A percentile compares a stretch with the other conserved stretches of the same genome.
Evolutionary conservation across 768 basidiomycete genomes (phyloP).

Genomic region (Lactifluus pinguis): DNA sequence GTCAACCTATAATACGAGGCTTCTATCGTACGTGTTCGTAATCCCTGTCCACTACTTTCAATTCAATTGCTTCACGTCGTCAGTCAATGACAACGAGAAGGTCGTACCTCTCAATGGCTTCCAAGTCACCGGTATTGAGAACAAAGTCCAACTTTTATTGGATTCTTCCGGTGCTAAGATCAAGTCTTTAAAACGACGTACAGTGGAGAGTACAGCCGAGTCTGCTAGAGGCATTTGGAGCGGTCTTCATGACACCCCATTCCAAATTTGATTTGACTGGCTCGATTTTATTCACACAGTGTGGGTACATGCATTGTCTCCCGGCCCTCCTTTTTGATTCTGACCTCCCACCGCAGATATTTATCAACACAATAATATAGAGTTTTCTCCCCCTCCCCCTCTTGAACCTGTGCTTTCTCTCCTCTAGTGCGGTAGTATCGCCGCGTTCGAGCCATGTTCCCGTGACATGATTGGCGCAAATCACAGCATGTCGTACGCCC

Average conservation of each 20-base stretch:
- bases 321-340: not conserved
- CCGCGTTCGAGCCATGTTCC: slow-evolving; percentile 6
- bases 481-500: slow-evolving; percentile 12
- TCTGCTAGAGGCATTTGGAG: slow-evolving; percentile 86
- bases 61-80: slow-evolving; percentile 8
- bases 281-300: not conserved
- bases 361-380: not conserved
- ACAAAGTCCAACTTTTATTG: slow-evolving; percentile 75
- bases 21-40: slow-evolving; percentile 55
- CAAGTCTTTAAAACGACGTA: slow-evolving; percentile 59
- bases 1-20: slow-evolving; percentile 74
- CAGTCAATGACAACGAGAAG: slow-evolving; percentile 85
- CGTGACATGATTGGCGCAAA: slow-evolving; percentile 14
- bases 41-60: not conserved
- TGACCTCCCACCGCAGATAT: not conserved
- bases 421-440: not conserved
- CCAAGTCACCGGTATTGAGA: slow-evolving; percentile 61
- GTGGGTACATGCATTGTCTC: not conserved
- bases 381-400: not conserved
- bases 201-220: slow-evolving; percentile 72
- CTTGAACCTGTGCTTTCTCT: not conserved
- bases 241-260: slow-evolving; percentile 70
- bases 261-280: slow-evolving; percentile 33
- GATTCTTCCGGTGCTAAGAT: slow-evolving; percentile 86
- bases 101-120: slow-evolving; percentile 73